Percentiles rank a stretch among this genome's conserved stretches.
phyloP scores from a whole-genome alignment of 164 flowering plant genomes.

The Magnolia sinica region DNA sequence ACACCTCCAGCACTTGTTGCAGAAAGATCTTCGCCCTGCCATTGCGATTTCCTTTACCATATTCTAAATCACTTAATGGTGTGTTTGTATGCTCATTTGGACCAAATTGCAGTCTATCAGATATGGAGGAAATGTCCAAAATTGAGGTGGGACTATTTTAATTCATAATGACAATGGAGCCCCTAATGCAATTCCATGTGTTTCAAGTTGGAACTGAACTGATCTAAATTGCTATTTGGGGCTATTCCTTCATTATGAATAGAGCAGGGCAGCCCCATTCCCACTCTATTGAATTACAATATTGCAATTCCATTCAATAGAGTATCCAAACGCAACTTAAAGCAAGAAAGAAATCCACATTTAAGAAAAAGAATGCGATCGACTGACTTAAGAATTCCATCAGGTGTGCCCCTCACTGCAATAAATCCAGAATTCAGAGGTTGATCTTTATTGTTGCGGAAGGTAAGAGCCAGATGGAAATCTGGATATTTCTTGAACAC shows the following conservation, averaged over 20 bases:
- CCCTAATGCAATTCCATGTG: background rate
- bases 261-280: background rate
- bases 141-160: background rate
- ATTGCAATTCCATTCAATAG: background rate
- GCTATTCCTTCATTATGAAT: background rate
- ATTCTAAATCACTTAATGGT: background rate
- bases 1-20: slow-evolving; percentile 57
- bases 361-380: background rate
- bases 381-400: slow-evolving; percentile 60
- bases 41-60: slow-evolving; percentile 7
- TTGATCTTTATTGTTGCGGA: slow-evolving; percentile 89
- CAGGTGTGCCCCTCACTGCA: slow-evolving; percentile 78
- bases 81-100: background rate
- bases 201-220: background rate
- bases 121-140: too few relatives aligned
- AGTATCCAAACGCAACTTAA: background rate
- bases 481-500: slow-evolving; percentile 52
- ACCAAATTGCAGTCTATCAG: background rate
- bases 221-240: background rate
- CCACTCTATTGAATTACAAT: background rate
- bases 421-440: slow-evolving; percentile 97
- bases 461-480: slow-evolving; percentile 86
- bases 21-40: slow-evolving; percentile 76
- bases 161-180: background rate
- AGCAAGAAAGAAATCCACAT: background rate